Base-by-base conservation (phyloP, 2,329 filamentous ascomycete species). In the Sclerotinia nivalis region DNA sequence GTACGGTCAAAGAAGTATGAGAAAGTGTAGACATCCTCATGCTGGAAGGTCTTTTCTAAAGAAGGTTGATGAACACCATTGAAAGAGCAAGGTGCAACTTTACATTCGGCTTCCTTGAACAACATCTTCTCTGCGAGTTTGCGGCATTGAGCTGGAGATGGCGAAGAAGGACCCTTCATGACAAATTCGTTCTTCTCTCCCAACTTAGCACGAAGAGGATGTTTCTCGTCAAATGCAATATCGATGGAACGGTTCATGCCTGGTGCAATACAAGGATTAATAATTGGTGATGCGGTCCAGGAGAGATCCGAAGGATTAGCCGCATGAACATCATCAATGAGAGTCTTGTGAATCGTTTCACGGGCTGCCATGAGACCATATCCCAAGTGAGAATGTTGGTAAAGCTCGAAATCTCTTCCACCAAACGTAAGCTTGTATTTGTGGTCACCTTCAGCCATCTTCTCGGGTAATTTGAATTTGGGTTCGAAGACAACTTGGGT, bases 401-500 rank as follows among this genome's bases (percentile, higher is more conserved):
- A 99, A 52, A 99, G 88, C 64, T 92, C 90, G 79, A 98, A 99
- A 73, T 94, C 85, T 74, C 93, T 91, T 72, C 94, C 95, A 74
- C 95, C 94, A 77, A 98, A 99, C 73, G 89, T 87, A 71, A 99
- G 89, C 66, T 90, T 87, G 82, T 98, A 99, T 83, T 97, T 97
- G 87, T 99, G 96, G 78, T 98, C 94, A 69, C 96, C 96, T 56
- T 94, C 91, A 25, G 90, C 87, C 77, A 99, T 86, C 80, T 90
- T 91, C 79, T 93, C 90, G 0, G 94, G 94, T 85, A 97, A 91
- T 79, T 92, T 91, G 82, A 97, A 99, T 66, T 91, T 97, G 31
- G 96, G 96, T 84, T 99, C 89, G 81, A 98, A 99, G 75, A 99
- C 96, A 78, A 99, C 97, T 83, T 99, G 96, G 20, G 96, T 99